phyloP scores from a whole-genome alignment of 495 filamentous ascomycete species.

The Amorphotheca resinae region DNA sequence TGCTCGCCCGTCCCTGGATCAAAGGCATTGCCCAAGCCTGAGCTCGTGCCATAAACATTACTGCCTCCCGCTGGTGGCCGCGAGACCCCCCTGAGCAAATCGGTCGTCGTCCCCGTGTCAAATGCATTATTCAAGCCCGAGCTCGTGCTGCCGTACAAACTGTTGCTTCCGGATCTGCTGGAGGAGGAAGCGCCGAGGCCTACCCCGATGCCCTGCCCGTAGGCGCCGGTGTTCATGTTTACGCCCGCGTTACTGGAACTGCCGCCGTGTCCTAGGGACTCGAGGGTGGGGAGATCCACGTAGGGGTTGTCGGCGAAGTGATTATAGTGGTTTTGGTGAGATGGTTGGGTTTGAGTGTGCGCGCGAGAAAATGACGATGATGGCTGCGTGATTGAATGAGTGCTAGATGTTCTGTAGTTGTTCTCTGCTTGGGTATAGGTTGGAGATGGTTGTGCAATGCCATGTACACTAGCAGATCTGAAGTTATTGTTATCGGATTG shows the following conservation, averaged over 20 bases:
- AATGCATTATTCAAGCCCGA: conserved; percentile 9
- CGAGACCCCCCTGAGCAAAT: conserved; percentile 11
- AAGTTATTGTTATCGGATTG: conserved; percentile 15
- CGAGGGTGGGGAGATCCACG: conserved; percentile 27
- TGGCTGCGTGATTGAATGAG: conserved; percentile 22
- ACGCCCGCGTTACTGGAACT: conserved; percentile 5
- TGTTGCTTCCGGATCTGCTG: conserved; percentile 6
- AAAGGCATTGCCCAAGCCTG: conserved; percentile 7
- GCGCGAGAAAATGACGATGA: conserved; percentile 12
- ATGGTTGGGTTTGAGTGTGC: conserved; percentile 28
- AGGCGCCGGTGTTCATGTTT: conserved; percentile 8
- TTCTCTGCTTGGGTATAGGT: conserved; percentile 22
- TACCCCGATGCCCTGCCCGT: conserved; percentile 16
- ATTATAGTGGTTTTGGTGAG: conserved; percentile 35
- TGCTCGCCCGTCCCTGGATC: conserved; percentile 12
- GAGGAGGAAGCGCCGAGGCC: conserved; percentile 7
- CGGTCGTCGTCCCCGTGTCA: conserved; percentile 5
- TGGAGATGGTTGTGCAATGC: conserved; percentile 15
- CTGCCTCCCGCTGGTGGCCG: conserved; percentile 6
- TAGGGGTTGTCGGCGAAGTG: conserved; percentile 18
- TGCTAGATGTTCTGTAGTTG: conserved; percentile 21
- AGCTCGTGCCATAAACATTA: conserved; percentile 13
- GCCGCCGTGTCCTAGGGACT: conserved; percentile 25
- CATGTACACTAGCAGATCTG: conserved; percentile 9
- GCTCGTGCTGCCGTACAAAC: conserved; percentile 12